Evolutionary conservation across 768 basidiomycete genomes (phyloP).

Genomic region (Russula griseocarnosa): DNA sequence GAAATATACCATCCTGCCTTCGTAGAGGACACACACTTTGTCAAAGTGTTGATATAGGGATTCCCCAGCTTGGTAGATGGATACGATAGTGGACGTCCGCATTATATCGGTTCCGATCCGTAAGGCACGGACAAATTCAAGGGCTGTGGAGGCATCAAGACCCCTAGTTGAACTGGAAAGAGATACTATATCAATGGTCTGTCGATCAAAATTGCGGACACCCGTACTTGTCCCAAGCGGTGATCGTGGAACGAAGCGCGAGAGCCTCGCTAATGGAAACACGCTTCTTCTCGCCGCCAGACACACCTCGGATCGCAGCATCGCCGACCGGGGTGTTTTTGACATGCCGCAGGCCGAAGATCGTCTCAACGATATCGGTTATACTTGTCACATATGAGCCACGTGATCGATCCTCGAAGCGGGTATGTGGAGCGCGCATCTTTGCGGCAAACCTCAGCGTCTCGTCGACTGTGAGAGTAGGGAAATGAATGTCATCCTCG

Average conservation of each 20-base stretch:
- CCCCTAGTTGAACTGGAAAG: slow-evolving; percentile 45
- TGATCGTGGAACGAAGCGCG: slow-evolving; percentile 56
- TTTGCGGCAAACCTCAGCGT: slow-evolving; percentile 68
- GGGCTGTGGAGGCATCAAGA: slow-evolving; percentile 52
- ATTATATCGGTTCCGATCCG: slow-evolving; percentile 51
- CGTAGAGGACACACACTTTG: slow-evolving; percentile 76
- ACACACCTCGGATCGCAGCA: slow-evolving; percentile 68
- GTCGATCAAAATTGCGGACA: neutral
- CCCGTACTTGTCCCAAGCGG: slow-evolving; percentile 71
- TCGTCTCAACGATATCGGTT: slow-evolving; percentile 53
- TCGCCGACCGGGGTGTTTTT: slow-evolving; percentile 74
- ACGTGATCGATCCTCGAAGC: slow-evolving; percentile 44
- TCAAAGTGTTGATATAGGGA: slow-evolving; percentile 62
- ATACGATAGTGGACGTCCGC: slow-evolving; percentile 58
- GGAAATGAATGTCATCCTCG: slow-evolving; percentile 84
- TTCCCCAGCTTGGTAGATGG: slow-evolving; percentile 82
- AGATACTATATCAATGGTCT: neutral
- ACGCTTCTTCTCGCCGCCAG: slow-evolving; percentile 73
- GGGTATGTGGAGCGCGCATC: slow-evolving; percentile 60
- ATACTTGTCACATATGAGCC: slow-evolving; percentile 42
- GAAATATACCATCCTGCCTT: slow-evolving; percentile 70
- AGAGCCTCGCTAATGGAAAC: slow-evolving; percentile 76
- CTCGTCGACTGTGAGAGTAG: slow-evolving; percentile 74
- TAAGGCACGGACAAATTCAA: slow-evolving; percentile 57
- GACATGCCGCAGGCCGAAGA: slow-evolving; percentile 74